Evolutionary conservation across 2,329 filamentous ascomycete genomes (phyloP).

Genomic region (Diaporthe velutina): DNA sequence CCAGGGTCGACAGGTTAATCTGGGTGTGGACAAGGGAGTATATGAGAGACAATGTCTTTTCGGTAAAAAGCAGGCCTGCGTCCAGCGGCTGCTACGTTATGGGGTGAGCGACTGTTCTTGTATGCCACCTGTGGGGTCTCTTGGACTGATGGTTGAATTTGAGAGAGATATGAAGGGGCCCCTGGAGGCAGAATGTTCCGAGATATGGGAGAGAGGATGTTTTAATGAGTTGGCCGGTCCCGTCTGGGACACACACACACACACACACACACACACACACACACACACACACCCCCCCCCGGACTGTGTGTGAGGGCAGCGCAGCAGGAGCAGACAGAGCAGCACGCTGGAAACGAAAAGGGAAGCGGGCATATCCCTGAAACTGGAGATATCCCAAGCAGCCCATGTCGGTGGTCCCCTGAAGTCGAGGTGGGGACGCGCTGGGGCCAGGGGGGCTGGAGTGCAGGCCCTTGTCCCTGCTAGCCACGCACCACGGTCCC

Average conservation of each 20-base stretch:
- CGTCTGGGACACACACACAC: conserved; percentile 5
- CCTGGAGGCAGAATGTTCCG: conserved; percentile 16
- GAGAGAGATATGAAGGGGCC: conserved; percentile 34
- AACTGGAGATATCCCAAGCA: conserved; percentile 17
- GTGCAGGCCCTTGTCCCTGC: conserved; percentile 3
- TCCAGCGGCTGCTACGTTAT: conserved; percentile 27
- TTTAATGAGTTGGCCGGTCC: conserved; percentile 40
- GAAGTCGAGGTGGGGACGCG: conserved; percentile 25
- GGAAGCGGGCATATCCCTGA: conserved; percentile 36
- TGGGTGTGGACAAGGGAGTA: conserved; percentile 39
- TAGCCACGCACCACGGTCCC: conserved; percentile 35
- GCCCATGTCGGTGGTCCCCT: conserved; percentile 34
- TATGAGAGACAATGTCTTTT: conserved; percentile 40
- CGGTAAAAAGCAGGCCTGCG: conserved; percentile 25
- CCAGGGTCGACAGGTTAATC: conserved; percentile 26
- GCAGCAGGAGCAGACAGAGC: background rate
- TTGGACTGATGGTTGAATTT: conserved; percentile 4
- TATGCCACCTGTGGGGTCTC: conserved; percentile 25
- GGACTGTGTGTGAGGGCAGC: conserved; percentile 8
- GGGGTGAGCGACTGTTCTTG: conserved; percentile 28
- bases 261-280: background rate
- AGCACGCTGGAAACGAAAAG: conserved; percentile 10
- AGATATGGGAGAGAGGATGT: conserved; percentile 36
- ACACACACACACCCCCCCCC: too few species aligned
- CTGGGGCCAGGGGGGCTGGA: conserved; percentile 21